A percentile compares a stretch with the other conserved stretches of the same genome.
Evolutionary conservation across 352 stramenopile species (phyloP).

Genomic region (Pythium utonaiense): DNA sequence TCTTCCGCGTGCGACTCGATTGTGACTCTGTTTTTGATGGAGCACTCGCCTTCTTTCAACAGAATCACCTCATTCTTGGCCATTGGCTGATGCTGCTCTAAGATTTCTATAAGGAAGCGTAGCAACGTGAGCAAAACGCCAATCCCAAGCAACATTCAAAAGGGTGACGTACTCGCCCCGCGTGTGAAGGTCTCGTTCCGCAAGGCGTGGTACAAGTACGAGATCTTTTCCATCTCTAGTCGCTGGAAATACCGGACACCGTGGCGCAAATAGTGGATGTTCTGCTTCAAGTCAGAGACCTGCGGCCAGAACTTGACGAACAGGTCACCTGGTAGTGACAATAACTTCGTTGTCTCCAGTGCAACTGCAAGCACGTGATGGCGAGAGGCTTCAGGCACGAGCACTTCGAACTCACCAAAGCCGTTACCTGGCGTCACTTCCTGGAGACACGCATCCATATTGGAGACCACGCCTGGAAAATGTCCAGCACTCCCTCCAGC

Average conservation of each 20-base stretch:
- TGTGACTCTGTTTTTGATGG: constrained; percentile 28
- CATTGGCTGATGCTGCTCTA: constrained; percentile 29
- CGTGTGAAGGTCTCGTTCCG: constrained; percentile 39
- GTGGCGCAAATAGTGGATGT: constrained; percentile 49
- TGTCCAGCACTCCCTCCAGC: not conserved
- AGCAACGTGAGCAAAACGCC: no score
- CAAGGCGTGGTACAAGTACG: constrained; percentile 55
- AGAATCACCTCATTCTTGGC: constrained; percentile 34
- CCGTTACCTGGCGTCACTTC: constrained; percentile 37
- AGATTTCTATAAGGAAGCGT: constrained; percentile 31
- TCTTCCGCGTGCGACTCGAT: constrained; percentile 5
- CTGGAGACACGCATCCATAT: constrained; percentile 28
- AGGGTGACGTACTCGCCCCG: constrained; percentile 33
- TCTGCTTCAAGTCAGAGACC: constrained; percentile 25
- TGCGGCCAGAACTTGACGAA: constrained; percentile 49
- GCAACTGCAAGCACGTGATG: constrained; percentile 38
- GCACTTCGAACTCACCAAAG: constrained; percentile 69
- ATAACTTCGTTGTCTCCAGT: constrained; percentile 43
- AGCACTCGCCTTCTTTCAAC: constrained; percentile 50
- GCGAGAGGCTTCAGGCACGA: constrained; percentile 33
- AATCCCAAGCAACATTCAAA: not conserved
- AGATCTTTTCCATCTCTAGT: constrained; percentile 50
- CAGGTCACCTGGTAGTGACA: constrained; percentile 45
- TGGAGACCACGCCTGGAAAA: constrained; percentile 6
- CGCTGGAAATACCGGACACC: constrained; percentile 36